Base-by-base conservation (phyloP, 2,329 filamentous ascomycete genomes). In the Diplodia sapinea region DNA sequence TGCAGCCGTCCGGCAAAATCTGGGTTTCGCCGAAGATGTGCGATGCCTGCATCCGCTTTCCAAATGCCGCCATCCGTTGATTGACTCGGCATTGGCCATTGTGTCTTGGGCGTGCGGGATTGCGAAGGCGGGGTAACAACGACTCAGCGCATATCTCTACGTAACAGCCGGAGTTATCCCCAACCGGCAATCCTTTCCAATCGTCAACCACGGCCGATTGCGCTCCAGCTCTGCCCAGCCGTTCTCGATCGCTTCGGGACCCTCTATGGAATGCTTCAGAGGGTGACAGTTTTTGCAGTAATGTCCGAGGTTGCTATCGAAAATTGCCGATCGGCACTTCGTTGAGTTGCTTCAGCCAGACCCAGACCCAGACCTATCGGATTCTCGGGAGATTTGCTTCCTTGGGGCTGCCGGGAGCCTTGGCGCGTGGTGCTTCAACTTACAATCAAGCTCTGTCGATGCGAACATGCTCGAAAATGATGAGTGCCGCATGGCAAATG, bases 51-150 rank as follows among this genome's bases (percentile, higher is more conserved):
- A 38, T 40, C 54, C 54, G 52, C 52, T n/a, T 7, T 36, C 17
- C 9, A 43, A 43, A 15, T 59, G 56, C 36, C 56, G 38, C 38
- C 56, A 29, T 59, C 56, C 56, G 55, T 23, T 47, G 55, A 59
- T 59, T 59, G 55, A 59, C 38, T 4, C 36, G 3, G 13, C 13
- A 7, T 50, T 36, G 43, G 43, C 59, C 57, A 62, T 62, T 43
- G 11, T 50, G 57, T 5, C 57, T 62, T 62, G 23, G 47, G 15
- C 40, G 23, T 63, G 43, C 59, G 59, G 59, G 43, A 63, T 63
- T 51, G 59, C 59, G 59, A 63, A 63, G 59, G 43, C 43, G 59
- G 59, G 59, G 50, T 47, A 38, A 20, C 17, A 38, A 20, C 17
- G 38, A 47, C 59, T 29, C 38, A 33, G 56, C 43, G 43, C 57